Conservation (phyloP, 2,329 filamentous ascomycete species). For the Fusarium musae region DNA sequence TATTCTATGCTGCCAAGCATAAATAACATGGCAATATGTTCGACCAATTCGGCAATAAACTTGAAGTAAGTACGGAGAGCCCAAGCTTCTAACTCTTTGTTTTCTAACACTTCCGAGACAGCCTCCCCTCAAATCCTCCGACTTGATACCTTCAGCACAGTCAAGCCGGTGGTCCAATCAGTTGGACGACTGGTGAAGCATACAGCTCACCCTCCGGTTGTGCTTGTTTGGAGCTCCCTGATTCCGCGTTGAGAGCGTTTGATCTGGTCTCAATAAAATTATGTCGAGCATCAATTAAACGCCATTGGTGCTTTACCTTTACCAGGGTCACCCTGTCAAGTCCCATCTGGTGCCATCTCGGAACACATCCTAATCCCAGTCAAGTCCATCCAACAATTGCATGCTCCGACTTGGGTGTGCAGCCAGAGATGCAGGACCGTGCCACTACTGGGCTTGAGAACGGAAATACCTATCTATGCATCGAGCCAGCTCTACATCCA, state of each 20-base stretch:
- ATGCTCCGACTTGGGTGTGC: conserved; percentile 19
- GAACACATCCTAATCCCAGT: conserved; percentile 28
- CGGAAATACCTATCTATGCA: conserved; percentile 3
- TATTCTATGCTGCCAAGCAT: not conserved
- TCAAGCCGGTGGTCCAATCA: not conserved
- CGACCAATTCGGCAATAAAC: not conserved
- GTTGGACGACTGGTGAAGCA: not conserved
- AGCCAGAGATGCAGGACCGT: conserved; percentile 12
- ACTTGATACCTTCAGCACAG: not conserved
- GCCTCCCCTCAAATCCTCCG: not conserved
- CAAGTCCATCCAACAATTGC: conserved; percentile 23
- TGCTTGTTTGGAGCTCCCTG: not conserved
- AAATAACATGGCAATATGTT: not conserved
- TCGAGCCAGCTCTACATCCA: conserved; percentile 13
- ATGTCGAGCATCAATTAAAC: not conserved
- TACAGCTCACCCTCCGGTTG: not conserved
- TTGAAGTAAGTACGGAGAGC: not conserved
- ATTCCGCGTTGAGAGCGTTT: conserved; percentile 4
- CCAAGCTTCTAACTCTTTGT: not conserved
- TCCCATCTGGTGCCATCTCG: conserved; percentile 31
- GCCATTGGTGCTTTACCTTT: conserved; percentile 10
- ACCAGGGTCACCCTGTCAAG: conserved; percentile 35
- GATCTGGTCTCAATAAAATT: not conserved
- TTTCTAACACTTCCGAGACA: conserved; percentile 4
- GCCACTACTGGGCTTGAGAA: conserved; percentile 27